phyloP scores from a whole-genome alignment of 1,284 basidiomycete species.

The Kwoniella shivajii region DNA sequence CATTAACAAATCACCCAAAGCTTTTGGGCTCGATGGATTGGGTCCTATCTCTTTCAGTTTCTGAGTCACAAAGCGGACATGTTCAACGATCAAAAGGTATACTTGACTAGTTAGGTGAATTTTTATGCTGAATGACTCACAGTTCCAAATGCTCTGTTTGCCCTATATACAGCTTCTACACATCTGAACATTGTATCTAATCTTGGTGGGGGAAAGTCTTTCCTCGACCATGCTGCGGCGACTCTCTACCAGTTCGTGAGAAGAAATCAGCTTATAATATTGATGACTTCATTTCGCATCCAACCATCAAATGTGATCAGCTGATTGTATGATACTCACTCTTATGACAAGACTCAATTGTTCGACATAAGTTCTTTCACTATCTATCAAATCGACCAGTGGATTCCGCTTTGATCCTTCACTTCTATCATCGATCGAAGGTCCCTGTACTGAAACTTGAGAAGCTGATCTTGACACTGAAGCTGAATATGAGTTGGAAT shows the following conservation, averaged over 20 bases:
- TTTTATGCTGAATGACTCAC: constrained; percentile 58
- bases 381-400: constrained; percentile 87
- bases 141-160: constrained; percentile 75
- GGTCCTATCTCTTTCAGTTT: constrained; percentile 92
- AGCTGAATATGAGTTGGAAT: background rate
- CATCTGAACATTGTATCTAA: constrained; percentile 93
- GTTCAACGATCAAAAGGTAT: too few species aligned
- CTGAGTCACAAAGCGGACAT: too few species aligned
- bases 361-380: constrained; percentile 91
- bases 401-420: constrained; percentile 63
- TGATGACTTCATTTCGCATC: too few species aligned
- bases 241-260: constrained; percentile 67
- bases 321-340: constrained; percentile 60
- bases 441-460: background rate
- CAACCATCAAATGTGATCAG: background rate
- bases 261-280: background rate
- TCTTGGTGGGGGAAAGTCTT: constrained; percentile 88
- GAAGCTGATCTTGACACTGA: constrained; percentile 14
- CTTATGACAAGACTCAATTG: constrained; percentile 86
- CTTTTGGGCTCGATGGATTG: constrained; percentile 91
- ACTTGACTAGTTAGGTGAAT: too few species aligned
- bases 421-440: background rate
- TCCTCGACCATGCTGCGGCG: constrained; percentile 92
- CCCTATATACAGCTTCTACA: constrained; percentile 88
- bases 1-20: constrained; percentile 93